Evolutionary conservation across 83 land plant species (phyloP).

Genomic region (Isoetes engelmannii): DNA sequence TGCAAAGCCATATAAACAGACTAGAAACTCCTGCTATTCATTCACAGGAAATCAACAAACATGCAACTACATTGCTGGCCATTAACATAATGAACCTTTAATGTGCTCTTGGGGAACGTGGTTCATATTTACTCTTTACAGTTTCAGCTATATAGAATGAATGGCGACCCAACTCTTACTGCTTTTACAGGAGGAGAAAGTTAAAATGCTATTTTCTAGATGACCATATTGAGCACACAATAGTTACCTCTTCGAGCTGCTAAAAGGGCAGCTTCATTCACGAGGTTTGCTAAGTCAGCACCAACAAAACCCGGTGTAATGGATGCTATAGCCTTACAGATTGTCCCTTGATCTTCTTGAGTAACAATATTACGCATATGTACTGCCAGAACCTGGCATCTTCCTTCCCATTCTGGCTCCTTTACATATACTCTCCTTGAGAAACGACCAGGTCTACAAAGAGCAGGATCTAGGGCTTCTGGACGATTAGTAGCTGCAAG

Average conservation of each 20-base stretch:
- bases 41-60: too few relatives aligned
- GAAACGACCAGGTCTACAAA: constrained; percentile 88
- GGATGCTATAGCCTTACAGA: constrained; percentile 56
- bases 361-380: constrained; percentile 76
- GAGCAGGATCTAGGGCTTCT: constrained; percentile 89
- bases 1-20: too few relatives aligned
- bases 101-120: too few relatives aligned
- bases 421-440: constrained; percentile 82
- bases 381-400: constrained; percentile 72
- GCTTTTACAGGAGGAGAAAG: too few relatives aligned
- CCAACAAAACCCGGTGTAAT: constrained; percentile 86
- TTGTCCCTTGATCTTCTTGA: constrained; percentile 50
- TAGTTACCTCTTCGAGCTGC: constrained; percentile 82
- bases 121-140: too few relatives aligned
- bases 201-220: too few relatives aligned
- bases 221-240: too few relatives aligned
- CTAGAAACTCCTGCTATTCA: too few relatives aligned
- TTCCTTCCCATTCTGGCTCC: constrained; percentile 74
- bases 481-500: constrained; percentile 96
- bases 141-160: too few relatives aligned
- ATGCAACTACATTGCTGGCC: too few relatives aligned
- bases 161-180: too few relatives aligned
- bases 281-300: constrained; percentile 96
- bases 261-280: constrained; percentile 93
- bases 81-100: too few relatives aligned